Conservation (phyloP, 805 yeast species). For the Wickerhamiella sorbophila region DNA sequence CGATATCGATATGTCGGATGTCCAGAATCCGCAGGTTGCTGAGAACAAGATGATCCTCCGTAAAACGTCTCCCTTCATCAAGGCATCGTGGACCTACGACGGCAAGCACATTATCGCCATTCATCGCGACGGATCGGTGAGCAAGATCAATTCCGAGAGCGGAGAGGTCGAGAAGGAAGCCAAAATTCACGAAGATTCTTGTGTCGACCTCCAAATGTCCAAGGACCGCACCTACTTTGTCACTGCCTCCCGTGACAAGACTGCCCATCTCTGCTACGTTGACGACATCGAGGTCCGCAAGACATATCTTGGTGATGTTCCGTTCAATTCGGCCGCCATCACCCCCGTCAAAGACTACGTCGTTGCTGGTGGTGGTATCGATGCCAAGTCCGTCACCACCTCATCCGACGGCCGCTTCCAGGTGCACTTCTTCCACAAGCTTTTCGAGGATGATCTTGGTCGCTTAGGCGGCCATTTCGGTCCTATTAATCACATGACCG, state of each 20-base stretch:
- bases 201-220: slow-evolving; percentile 85
- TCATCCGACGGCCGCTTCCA: slow-evolving; percentile 95
- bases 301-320: slow-evolving; percentile 74
- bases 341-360: slow-evolving; percentile 88
- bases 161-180: slow-evolving; percentile 52
- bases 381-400: slow-evolving; percentile 96
- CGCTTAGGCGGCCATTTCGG: slow-evolving; percentile 98
- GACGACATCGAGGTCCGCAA: slow-evolving; percentile 60
- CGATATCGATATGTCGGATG: slow-evolving; percentile 40
- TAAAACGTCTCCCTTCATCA: slow-evolving; percentile 30
- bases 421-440: slow-evolving; percentile 89
- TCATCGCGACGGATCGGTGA: slow-evolving; percentile 72
- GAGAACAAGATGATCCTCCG: slow-evolving; percentile 32
- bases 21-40: slow-evolving; percentile 29
- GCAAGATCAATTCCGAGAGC: slow-evolving; percentile 62
- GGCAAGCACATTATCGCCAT: slow-evolving; percentile 69
- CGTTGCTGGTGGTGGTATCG: slow-evolving; percentile 98
- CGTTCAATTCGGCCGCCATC: slow-evolving; percentile 87
- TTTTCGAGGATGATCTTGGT: slow-evolving; percentile 91
- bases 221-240: slow-evolving; percentile 79
- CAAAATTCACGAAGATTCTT: slow-evolving; percentile 53
- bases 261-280: slow-evolving; percentile 63
- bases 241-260: slow-evolving; percentile 84
- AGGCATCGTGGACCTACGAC: slow-evolving; percentile 77
- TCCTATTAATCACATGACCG: slow-evolving; percentile 86